Evolutionary conservation across 2,329 filamentous ascomycete genomes (phyloP).

Genomic region (Cytospora schulzeri): DNA sequence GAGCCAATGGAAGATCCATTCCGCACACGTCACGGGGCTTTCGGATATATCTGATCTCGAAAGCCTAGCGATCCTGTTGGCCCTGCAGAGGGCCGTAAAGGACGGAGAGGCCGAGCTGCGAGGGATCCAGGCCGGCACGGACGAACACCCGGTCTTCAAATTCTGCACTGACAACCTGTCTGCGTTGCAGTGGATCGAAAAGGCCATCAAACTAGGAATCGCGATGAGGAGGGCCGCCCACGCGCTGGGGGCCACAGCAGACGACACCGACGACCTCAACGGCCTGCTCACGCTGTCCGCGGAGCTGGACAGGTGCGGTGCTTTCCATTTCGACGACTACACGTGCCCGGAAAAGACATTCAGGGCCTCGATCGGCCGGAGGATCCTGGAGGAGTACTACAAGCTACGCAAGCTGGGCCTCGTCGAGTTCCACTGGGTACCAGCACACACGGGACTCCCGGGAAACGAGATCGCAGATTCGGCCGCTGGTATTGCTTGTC

Average conservation of each 20-base stretch:
- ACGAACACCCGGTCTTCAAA: neutral
- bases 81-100: neutral
- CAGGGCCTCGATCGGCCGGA: neutral
- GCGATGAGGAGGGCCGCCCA: neutral
- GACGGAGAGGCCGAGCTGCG: neutral
- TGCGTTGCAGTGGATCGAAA: neutral
- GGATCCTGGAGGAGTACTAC: neutral
- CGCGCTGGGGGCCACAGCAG: too few relatives aligned
- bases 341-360: neutral
- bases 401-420: constrained; percentile 1
- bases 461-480: constrained; percentile 13
- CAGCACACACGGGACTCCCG: neutral
- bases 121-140: neutral
- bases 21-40: neutral
- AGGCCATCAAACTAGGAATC: neutral
- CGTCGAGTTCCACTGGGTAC: constrained; percentile 15
- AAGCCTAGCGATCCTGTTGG: neutral
- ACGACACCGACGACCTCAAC: neutral
- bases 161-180: neutral
- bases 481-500: neutral
- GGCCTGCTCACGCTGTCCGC: neutral
- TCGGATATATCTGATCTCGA: neutral
- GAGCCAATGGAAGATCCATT: neutral
- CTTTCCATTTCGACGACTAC: neutral
- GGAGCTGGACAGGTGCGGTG: neutral